Conservation (phyloP, 768 basidiomycete species). For the Pleurotus citrinopileatus region DNA sequence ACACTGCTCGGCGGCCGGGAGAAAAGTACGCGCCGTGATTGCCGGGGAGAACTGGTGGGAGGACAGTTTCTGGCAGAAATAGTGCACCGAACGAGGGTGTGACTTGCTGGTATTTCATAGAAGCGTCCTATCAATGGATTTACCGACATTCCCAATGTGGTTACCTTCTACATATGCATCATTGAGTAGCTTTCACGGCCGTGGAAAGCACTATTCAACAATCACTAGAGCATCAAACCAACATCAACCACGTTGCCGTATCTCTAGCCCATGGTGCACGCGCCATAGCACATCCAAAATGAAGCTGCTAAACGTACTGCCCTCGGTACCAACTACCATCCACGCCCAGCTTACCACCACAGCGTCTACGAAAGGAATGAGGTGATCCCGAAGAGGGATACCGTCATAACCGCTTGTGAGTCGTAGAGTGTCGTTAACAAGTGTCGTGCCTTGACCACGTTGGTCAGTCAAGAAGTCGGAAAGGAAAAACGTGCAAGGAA, state of each 20-base stretch:
- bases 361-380: slow-evolving; percentile 69
- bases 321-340: slow-evolving; percentile 63
- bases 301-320: slow-evolving; percentile 75
- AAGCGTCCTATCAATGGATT: no score
- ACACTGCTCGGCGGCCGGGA: slow-evolving; percentile 34
- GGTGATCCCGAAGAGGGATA: slow-evolving; percentile 38
- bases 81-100: no score
- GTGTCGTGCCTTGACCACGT: neutral
- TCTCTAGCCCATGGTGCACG: slow-evolving; percentile 47
- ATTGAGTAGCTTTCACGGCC: no score
- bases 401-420: slow-evolving; percentile 48
- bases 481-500: slow-evolving; percentile 65
- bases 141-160: no score
- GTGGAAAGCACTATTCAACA: slow-evolving; percentile 6
- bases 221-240: slow-evolving; percentile 1
- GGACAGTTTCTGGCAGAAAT: slow-evolving; percentile 53
- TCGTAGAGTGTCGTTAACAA: slow-evolving; percentile 4
- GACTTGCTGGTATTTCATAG: no score
- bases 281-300: slow-evolving; percentile 68
- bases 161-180: no score
- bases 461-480: slow-evolving; percentile 41
- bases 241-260: slow-evolving; percentile 44
- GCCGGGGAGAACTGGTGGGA: slow-evolving; percentile 55
- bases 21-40: slow-evolving; percentile 40
- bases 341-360: slow-evolving; percentile 60